A percentile compares a stretch with the other conserved stretches of the same genome.
These are phyloP conservation scores for Trebouxia sp. DNA, from an alignment of 139 green algal genomes.

Conservation along the genomic window DNA sequence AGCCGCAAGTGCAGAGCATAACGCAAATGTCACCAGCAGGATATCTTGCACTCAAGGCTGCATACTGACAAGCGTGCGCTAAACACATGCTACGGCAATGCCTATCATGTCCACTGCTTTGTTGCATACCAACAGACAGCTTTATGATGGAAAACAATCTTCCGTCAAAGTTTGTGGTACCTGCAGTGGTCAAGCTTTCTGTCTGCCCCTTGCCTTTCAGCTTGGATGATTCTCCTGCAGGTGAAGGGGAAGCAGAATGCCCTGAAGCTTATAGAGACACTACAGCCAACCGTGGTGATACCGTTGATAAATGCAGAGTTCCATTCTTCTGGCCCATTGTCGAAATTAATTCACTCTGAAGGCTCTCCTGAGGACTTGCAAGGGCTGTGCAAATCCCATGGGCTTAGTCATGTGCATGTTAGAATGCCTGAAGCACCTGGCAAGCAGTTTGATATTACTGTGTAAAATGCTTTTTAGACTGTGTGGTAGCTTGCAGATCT, in stretches of 20 bases:
- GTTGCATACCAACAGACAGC: too few relatives aligned
- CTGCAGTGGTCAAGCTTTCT: too few relatives aligned
- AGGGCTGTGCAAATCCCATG: background rate
- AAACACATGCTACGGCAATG: too few relatives aligned
- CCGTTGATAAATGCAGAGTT: slow-evolving; percentile 72
- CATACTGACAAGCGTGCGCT: too few relatives aligned
- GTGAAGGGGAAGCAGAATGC: slow-evolving; percentile 64
- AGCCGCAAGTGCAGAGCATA: too few relatives aligned
- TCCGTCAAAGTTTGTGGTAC: too few relatives aligned
- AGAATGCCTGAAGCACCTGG: slow-evolving; percentile 14
- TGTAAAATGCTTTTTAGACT: background rate
- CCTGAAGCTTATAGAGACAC: slow-evolving; percentile 47
- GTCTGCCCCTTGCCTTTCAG: background rate
- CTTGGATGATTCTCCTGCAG: slow-evolving; percentile 14
- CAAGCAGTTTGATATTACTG: background rate
- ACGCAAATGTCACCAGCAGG: too few relatives aligned
- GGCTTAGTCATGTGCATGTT: background rate
- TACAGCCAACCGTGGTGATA: slow-evolving; percentile 59
- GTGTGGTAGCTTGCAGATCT: too few relatives aligned
- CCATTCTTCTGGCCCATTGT: slow-evolving; percentile 34
- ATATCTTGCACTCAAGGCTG: too few relatives aligned
- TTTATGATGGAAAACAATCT: too few relatives aligned
- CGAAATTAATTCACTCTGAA: slow-evolving; percentile 1
- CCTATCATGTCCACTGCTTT: too few relatives aligned
- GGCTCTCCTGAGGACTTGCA: slow-evolving; percentile 15